Evolutionary conservation across 2,329 filamentous ascomycete species (phyloP).

Genomic region (Talaromyces amestolkiae): DNA sequence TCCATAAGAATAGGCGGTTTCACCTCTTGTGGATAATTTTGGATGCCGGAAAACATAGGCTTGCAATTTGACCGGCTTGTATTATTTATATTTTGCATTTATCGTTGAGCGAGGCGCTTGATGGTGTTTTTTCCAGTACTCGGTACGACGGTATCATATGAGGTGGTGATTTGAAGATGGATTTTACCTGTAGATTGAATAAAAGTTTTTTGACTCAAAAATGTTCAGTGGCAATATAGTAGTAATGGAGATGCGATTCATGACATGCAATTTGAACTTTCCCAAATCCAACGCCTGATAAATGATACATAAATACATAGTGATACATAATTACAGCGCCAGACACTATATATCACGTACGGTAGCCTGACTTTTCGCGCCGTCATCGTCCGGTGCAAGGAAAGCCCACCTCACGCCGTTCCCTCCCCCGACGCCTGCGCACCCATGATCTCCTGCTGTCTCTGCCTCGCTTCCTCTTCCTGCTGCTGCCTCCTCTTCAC

Average conservation of each 20-base stretch:
- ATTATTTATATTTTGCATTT: constrained; percentile 4
- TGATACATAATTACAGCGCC: constrained; percentile 4
- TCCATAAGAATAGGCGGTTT: too few relatives aligned
- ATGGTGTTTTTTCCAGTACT: constrained; percentile 11
- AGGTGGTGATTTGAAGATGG: not conserved
- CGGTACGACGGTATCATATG: not conserved
- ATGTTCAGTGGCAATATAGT: not conserved
- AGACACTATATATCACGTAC: not conserved
- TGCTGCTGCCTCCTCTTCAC: constrained; percentile 46
- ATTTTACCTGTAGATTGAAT: not conserved
- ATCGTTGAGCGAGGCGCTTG: constrained; percentile 15
- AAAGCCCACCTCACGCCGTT: not conserved
- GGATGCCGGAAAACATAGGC: not conserved
- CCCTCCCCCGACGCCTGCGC: constrained; percentile 5
- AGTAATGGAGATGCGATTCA: not conserved
- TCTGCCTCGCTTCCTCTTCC: constrained; percentile 25
- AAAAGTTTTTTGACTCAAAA: not conserved
- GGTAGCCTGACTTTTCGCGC: not conserved
- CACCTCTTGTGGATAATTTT: not conserved
- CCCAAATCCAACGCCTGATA: not conserved
- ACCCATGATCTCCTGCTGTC: not conserved
- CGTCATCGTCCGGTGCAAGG: not conserved
- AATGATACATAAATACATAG: constrained; percentile 4
- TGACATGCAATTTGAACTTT: not conserved
- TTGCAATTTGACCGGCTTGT: not conserved